Percentiles rank a stretch among this genome's conserved stretches.
Evolutionary conservation across 257 asterid species (phyloP).

Genomic region (Lycium ferocissimum): DNA sequence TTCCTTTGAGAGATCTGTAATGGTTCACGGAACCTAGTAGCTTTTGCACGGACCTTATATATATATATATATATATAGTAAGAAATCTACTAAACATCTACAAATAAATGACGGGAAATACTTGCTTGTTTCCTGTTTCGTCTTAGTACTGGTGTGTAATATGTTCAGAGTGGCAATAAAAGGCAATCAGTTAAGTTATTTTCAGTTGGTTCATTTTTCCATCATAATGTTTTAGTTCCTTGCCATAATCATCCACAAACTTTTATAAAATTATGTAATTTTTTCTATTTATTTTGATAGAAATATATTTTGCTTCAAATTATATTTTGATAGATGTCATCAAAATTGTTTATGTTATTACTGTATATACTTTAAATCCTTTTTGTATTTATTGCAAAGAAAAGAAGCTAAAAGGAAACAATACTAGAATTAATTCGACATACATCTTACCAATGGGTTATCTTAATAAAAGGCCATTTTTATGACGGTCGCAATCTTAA

Average conservation of each 20-base stretch:
- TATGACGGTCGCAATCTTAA: too few species aligned
- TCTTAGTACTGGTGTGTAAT: neutral
- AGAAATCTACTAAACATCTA: neutral
- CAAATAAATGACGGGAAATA: neutral
- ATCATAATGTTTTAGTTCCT: neutral
- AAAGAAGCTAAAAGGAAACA: neutral
- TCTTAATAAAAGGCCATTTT: too few species aligned
- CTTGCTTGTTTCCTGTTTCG: slow-evolving; percentile 1
- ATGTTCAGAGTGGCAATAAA: slow-evolving; percentile 8
- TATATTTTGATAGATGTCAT: too few species aligned
- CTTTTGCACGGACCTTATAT: neutral
- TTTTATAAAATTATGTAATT: neutral
- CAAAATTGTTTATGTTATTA: too few species aligned
- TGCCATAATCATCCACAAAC: neutral
- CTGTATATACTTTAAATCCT: too few species aligned
- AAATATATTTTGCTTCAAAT: too few species aligned
- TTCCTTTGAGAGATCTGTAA: neutral
- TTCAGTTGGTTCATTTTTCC: neutral
- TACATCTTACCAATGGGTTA: neutral
- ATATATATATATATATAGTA: too few species aligned
- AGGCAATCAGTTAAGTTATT: neutral
- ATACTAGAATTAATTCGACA: neutral
- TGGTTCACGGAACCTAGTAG: neutral
- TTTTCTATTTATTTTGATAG: too few species aligned
- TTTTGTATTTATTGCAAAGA: neutral